Conservation (phyloP, 805 yeast genomes). For the Cephaloascus fragrans region DNA sequence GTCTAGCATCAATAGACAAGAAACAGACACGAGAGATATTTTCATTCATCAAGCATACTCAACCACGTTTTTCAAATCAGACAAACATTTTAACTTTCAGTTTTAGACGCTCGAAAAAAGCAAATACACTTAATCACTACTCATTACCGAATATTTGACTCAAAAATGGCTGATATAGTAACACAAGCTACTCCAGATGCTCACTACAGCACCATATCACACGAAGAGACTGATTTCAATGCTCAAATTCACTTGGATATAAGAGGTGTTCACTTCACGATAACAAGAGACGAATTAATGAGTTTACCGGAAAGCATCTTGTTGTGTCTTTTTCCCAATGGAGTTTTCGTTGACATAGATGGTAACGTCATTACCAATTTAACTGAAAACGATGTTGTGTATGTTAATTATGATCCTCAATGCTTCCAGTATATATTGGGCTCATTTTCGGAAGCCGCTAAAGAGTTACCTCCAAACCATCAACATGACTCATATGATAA, state of each 20-base stretch:
- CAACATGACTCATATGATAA: slow-evolving; percentile 3
- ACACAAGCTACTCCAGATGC: slow-evolving; percentile 59
- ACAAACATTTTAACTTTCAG: no score
- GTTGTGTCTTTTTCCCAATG: slow-evolving; percentile 82
- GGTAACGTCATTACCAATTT: slow-evolving; percentile 74
- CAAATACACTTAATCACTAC: no score
- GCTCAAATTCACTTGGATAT: slow-evolving; percentile 70
- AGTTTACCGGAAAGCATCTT: slow-evolving; percentile 84
- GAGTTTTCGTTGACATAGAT: slow-evolving; percentile 69
- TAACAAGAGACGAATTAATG: slow-evolving; percentile 84
- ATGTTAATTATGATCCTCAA: slow-evolving; percentile 76
- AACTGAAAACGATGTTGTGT: slow-evolving; percentile 72
- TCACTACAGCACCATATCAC: slow-evolving; percentile 1
- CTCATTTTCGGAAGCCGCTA: slow-evolving; percentile 60
- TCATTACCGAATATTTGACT: no score
- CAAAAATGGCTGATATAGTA: slow-evolving; percentile 30
- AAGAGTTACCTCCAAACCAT: slow-evolving; percentile 31
- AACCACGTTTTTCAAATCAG: no score
- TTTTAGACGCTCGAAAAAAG: no score
- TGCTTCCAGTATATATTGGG: slow-evolving; percentile 80
- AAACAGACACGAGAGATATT: no score
- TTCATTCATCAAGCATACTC: no score
- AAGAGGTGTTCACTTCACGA: slow-evolving; percentile 63
- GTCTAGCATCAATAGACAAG: no score
- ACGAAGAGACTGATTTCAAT: slow-evolving; percentile 38